These are phyloP conservation scores for Leishmania aethiopica DNA, from an alignment of 208 protist species.

Conservation along the genomic window DNA sequence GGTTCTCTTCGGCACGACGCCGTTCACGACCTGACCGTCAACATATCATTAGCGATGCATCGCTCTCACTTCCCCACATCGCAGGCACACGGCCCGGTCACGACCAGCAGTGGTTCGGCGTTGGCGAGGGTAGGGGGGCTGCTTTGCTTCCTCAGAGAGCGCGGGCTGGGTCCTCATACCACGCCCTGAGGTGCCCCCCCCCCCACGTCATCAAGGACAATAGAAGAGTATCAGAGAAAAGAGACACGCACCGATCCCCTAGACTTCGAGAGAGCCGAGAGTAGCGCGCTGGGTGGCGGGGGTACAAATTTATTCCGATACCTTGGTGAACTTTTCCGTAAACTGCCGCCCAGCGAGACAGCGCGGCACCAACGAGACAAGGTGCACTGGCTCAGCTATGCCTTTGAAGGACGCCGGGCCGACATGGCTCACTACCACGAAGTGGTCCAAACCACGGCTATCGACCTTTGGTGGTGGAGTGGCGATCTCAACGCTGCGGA, in stretches of 20 bases:
- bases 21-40: not conserved
- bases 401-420: constrained; percentile 54
- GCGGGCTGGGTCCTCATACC: not conserved
- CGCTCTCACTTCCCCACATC: not conserved
- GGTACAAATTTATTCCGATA: not conserved
- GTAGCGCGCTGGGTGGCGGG: not conserved
- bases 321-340: constrained; percentile 36
- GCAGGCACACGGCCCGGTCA: not conserved
- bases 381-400: constrained; percentile 51
- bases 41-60: not conserved
- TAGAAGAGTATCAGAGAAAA: constrained; percentile 4
- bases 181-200: not conserved
- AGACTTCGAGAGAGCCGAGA: not conserved
- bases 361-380: constrained; percentile 66
- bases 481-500: constrained; percentile 49
- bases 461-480: constrained; percentile 35
- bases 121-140: not conserved
- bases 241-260: not conserved
- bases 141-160: not conserved
- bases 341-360: constrained; percentile 58
- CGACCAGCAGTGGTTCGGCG: not conserved
- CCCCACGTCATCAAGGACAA: not conserved
- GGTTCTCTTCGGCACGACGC: not conserved
- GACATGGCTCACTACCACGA: constrained; percentile 57
- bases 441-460: constrained; percentile 50